Evolutionary conservation across 2,329 filamentous ascomycete species (phyloP).

Genomic region (Emmonsiellopsis sp.): DNA sequence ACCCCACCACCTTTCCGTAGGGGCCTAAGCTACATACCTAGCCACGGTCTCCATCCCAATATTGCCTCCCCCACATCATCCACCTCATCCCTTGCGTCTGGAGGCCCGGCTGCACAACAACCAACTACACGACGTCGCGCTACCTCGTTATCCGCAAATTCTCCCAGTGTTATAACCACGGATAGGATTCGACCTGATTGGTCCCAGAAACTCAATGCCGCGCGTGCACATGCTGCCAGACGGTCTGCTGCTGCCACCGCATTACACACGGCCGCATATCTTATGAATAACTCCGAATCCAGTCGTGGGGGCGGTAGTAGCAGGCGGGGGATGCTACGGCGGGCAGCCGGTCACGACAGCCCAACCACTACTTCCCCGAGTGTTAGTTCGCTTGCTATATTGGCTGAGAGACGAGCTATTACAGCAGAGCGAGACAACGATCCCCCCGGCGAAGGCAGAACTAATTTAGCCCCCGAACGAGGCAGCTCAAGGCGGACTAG

Average conservation of each 20-base stretch:
- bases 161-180: constrained; percentile 81
- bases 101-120: constrained; percentile 30
- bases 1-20: constrained; percentile 79
- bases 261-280: constrained; percentile 85
- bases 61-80: constrained; percentile 72
- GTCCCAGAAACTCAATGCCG: constrained; percentile 78
- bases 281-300: constrained; percentile 58
- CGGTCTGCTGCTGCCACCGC: constrained; percentile 89
- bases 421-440: constrained; percentile 24
- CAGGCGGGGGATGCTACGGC: constrained; percentile 43
- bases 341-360: constrained; percentile 28
- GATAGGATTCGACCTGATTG: constrained; percentile 90
- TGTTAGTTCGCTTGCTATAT: constrained; percentile 37
- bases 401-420: constrained; percentile 34
- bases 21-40: constrained; percentile 62
- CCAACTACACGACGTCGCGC: constrained; percentile 46
- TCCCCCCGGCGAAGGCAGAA: constrained; percentile 26
- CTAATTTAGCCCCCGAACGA: constrained; percentile 31
- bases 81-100: constrained; percentile 65
- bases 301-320: constrained; percentile 51
- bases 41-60: constrained; percentile 42
- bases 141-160: constrained; percentile 68
- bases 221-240: constrained; percentile 73
- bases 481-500: constrained; percentile 51
- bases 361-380: constrained; percentile 29